Percentiles rank a stretch among this genome's conserved stretches.
phyloP scores from a whole-genome alignment of 208 protist genomes.

The Leishmania turanica region DNA sequence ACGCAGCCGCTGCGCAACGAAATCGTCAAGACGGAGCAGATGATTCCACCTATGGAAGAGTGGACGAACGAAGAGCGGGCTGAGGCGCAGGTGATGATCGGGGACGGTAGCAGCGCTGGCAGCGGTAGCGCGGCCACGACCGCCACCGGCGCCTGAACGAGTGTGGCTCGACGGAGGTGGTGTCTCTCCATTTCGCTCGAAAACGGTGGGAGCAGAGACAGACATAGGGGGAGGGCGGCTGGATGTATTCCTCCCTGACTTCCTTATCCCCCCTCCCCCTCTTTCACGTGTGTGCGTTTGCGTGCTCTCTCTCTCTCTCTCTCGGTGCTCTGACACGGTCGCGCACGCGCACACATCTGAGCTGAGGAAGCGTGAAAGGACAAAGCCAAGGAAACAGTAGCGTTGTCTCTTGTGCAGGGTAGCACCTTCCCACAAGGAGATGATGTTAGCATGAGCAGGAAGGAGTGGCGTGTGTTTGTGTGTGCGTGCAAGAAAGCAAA shows the following conservation, averaged over 20 bases:
- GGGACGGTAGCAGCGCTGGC: conserved; percentile 1
- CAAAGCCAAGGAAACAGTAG: not conserved
- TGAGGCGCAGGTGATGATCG: conserved; percentile 42
- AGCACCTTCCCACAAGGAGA: not conserved
- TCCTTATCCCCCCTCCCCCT: not conserved
- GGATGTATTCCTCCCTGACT: not conserved
- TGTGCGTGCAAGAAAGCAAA: not conserved
- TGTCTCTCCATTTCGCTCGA: not conserved
- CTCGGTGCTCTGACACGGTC: not conserved
- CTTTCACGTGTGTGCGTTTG: too few relatives aligned
- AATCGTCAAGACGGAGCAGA: conserved; percentile 78
- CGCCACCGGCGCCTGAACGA: not conserved
- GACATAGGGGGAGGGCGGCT: not conserved
- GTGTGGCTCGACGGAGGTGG: not conserved
- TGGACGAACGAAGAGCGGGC: conserved; percentile 68
- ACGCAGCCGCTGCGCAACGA: conserved; percentile 75
- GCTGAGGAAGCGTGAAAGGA: not conserved
- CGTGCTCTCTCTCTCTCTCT: not conserved
- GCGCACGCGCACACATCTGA: not conserved
- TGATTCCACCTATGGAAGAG: conserved; percentile 75
- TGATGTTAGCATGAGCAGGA: not conserved
- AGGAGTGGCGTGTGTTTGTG: not conserved
- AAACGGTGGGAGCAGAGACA: not conserved
- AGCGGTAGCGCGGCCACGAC: not conserved
- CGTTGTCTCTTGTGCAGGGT: not conserved